These are phyloP conservation scores for Ambrosia hybrid DNA, from an alignment of 140 eudicot species.

Conservation along the genomic window DNA sequence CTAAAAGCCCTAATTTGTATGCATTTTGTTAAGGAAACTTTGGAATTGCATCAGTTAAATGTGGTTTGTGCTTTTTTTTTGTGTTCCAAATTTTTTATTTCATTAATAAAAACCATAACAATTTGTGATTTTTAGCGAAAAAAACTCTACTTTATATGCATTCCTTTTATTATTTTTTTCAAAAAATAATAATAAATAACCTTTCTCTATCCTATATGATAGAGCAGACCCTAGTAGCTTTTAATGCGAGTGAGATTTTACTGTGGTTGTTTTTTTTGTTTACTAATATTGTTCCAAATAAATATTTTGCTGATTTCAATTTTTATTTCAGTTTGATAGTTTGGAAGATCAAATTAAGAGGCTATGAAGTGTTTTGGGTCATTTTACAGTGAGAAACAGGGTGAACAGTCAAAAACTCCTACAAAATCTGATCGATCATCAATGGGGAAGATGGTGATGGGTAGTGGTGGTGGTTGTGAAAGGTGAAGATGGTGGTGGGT, in stretches of 20 bases:
- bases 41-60: conserved; percentile 12
- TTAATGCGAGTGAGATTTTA: too few species aligned
- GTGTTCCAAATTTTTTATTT: too few species aligned
- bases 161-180: neutral
- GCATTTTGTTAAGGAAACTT: neutral
- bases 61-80: neutral
- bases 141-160: neutral
- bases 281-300: neutral
- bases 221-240: too few species aligned
- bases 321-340: conserved; percentile 18
- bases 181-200: too few species aligned
- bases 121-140: too few species aligned
- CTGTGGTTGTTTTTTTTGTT: too few species aligned
- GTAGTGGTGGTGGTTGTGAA: too few species aligned
- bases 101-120: too few species aligned
- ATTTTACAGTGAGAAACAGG: conserved; percentile 37
- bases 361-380: conserved; percentile 73
- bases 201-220: too few species aligned
- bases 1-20: conserved; percentile 14
- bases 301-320: neutral
- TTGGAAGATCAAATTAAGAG: conserved; percentile 21
- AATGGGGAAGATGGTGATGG: conserved; percentile 34
- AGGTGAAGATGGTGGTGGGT: too few species aligned
- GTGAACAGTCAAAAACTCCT: conserved; percentile 42
- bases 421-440: conserved; percentile 44